Conservation (phyloP, 2,329 filamentous ascomycete genomes). For the Epichloe festucae region DNA sequence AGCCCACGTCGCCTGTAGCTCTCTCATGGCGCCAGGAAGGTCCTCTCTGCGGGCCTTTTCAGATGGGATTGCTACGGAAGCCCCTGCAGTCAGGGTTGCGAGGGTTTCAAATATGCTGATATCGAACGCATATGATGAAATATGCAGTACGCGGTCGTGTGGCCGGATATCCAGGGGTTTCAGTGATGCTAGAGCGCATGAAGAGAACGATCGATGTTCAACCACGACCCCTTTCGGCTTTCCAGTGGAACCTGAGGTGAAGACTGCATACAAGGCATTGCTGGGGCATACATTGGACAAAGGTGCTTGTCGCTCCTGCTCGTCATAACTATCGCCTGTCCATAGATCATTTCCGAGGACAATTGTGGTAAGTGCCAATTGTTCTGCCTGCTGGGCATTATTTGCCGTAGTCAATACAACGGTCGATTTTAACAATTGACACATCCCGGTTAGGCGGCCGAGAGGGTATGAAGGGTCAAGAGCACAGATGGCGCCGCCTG, state of each 20-base stretch:
- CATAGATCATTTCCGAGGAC: no score
- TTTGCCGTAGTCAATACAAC: background rate
- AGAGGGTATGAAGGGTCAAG: conserved; percentile 13
- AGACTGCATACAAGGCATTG: conserved; percentile 25
- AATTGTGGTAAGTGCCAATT: background rate
- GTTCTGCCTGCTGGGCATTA: background rate
- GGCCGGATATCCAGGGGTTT: background rate
- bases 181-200: conserved; percentile 1
- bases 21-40: conserved; percentile 6
- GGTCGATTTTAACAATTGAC: background rate
- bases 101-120: conserved; percentile 7
- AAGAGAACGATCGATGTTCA: conserved; percentile 3
- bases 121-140: conserved; percentile 11
- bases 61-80: conserved; percentile 9
- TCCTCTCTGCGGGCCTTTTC: conserved; percentile 7
- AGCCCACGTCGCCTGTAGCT: conserved; percentile 2
- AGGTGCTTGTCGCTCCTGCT: background rate
- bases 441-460: conserved; percentile 2
- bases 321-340: no score
- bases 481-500: conserved; percentile 19
- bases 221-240: conserved; percentile 27
- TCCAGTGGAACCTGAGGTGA: conserved; percentile 41
- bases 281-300: background rate
- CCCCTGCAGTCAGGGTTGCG: conserved; percentile 5
- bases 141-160: conserved; percentile 2